Evolutionary conservation across 768 basidiomycete species (phyloP), one percentile per base, ranked within the genome.

Genomic region (Ramaria sp.): DNA sequence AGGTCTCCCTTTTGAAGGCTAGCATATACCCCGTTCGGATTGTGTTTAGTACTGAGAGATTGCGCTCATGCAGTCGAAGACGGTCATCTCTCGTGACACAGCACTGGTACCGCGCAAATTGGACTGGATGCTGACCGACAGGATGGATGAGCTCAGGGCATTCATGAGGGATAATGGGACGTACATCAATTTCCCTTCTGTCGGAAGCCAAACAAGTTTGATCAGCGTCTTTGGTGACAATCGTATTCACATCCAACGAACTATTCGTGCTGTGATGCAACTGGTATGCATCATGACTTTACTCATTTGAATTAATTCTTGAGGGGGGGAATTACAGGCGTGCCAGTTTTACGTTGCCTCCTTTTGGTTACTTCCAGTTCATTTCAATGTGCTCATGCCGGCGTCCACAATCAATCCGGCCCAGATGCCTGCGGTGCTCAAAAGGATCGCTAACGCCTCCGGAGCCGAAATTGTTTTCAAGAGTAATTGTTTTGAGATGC

Each of bases 41-140:
- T 33, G 52, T n/a, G 6, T 11, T 15, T 50, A 46, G 19, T 61
- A 12, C 46, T 49, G 41, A 49, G 27, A 20, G 34, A 57, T 53
- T 22, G 33, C 39, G 20, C 53, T n/a, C 31, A 15, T 33, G 7
- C 64, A 98, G 95, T 86, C 84, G 66, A 92, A 94, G 68, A 78
- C 81, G 48, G 81, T 96, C 58, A 84, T 96, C 57, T 94, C 95
- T 7, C 76, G 91, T 59, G 94, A 99, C 67, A 92, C 91, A 15
- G 90, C 92, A 5, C 88, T 97, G 55, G 79, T 96, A 22, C 95
- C 95, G 57, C 86, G 95, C 60, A 99, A 99, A 69, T 77, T 99
- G 60, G 95, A 99, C 65, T 97, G 95, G 94, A 87, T 99, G 82
- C 82, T 96, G 54, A 90, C 88, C n/a, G 91, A 99, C 69, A 84